These are phyloP conservation scores for Tulasnella sp. DNA, from an alignment of 768 basidiomycete species.

Conservation along the genomic window DNA sequence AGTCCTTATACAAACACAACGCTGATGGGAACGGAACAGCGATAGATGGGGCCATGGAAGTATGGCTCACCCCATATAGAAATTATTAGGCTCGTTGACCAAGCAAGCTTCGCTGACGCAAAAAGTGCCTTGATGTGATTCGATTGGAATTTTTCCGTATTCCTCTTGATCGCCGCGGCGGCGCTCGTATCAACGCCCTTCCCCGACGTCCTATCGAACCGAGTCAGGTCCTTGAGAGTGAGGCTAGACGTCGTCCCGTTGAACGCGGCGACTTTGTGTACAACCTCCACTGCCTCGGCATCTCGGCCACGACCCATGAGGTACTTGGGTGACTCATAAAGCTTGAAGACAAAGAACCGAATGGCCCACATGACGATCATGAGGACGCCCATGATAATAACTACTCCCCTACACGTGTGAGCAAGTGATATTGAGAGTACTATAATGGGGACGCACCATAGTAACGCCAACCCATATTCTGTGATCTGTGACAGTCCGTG, in stretches of 20 bases:
- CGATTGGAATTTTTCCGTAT: slow-evolving; percentile 31
- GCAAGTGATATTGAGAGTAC: neutral
- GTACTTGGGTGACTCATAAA: slow-evolving; percentile 61
- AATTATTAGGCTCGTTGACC: slow-evolving; percentile 50
- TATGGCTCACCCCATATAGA: slow-evolving; percentile 37
- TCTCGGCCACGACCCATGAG: slow-evolving; percentile 59
- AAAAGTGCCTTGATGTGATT: slow-evolving; percentile 52
- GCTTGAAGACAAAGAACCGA: slow-evolving; percentile 54
- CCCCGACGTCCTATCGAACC: slow-evolving; percentile 12
- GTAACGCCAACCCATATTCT: slow-evolving; percentile 37
- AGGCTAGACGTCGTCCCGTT: slow-evolving; percentile 44
- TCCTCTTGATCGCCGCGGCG: slow-evolving; percentile 31
- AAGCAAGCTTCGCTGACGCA: slow-evolving; percentile 49
- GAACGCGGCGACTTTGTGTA: slow-evolving; percentile 49
- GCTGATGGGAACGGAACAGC: too few species aligned
- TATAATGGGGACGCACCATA: neutral
- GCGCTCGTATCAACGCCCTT: slow-evolving; percentile 29
- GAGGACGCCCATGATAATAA: slow-evolving; percentile 60
- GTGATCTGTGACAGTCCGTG: slow-evolving; percentile 33
- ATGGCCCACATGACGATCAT: slow-evolving; percentile 51
- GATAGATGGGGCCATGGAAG: neutral
- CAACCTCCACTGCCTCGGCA: too few species aligned
- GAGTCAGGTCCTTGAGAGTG: slow-evolving; percentile 39
- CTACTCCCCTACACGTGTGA: slow-evolving; percentile 64
- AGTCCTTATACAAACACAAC: too few species aligned